phyloP scores from a whole-genome alignment of 805 yeast species.

The Yamadazyma tumulicola region DNA sequence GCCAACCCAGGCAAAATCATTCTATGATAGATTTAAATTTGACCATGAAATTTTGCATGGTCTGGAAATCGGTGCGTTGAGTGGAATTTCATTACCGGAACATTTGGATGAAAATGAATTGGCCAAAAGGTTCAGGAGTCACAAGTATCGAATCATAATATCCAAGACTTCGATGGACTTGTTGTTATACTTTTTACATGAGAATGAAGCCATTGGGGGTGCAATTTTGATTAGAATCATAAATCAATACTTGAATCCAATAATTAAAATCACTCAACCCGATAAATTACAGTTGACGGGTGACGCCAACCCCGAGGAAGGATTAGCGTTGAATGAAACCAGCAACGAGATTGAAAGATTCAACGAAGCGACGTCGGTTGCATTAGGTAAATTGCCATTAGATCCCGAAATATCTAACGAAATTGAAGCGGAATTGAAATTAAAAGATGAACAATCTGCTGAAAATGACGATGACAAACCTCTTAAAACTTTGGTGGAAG shows the following conservation, averaged over 20 bases:
- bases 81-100: slow-evolving; percentile 72
- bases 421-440: slow-evolving; percentile 76
- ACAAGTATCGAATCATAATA: slow-evolving; percentile 71
- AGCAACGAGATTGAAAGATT: slow-evolving; percentile 53
- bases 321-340: slow-evolving; percentile 43
- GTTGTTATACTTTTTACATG: slow-evolving; percentile 81
- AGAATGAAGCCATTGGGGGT: slow-evolving; percentile 90
- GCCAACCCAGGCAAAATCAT: slow-evolving; percentile 60
- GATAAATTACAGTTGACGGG: slow-evolving; percentile 42
- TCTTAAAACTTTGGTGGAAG: slow-evolving; percentile 34
- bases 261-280: slow-evolving; percentile 40
- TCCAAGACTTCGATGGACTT: slow-evolving; percentile 84
- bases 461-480: slow-evolving; percentile 4
- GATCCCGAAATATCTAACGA: slow-evolving; percentile 85
- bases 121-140: slow-evolving; percentile 68
- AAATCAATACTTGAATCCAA: slow-evolving; percentile 72
- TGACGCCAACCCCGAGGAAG: slow-evolving; percentile 50
- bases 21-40: slow-evolving; percentile 67
- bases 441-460: slow-evolving; percentile 48
- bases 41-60: slow-evolving; percentile 79
- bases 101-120: slow-evolving; percentile 80
- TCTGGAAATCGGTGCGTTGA: slow-evolving; percentile 66
- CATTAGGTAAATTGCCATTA: slow-evolving; percentile 78
- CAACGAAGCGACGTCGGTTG: slow-evolving; percentile 63
- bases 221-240: slow-evolving; percentile 79